Conservation (phyloP, 768 basidiomycete species). For the Polyporus arcularius region DNA sequence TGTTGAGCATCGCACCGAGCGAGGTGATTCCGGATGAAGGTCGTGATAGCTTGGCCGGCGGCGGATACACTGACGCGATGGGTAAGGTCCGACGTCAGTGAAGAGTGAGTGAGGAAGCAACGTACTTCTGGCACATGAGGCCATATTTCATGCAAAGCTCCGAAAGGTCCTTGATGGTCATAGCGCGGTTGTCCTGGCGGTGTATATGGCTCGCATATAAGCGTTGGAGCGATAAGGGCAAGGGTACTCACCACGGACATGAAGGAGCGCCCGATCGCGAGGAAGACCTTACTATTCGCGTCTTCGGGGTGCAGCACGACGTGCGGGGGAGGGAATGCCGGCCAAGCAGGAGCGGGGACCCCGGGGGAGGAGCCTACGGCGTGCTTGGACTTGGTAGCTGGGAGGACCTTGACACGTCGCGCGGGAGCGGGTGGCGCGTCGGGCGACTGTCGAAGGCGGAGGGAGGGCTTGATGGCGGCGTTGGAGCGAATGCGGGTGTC, state of each 20-base stretch:
- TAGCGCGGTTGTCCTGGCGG: slow-evolving; percentile 71
- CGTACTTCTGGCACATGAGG: slow-evolving; percentile 75
- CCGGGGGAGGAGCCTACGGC: slow-evolving; percentile 15
- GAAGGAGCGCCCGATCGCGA: slow-evolving; percentile 71
- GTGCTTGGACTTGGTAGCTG: slow-evolving; percentile 25
- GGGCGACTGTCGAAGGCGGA: slow-evolving; percentile 50
- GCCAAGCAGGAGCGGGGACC: slow-evolving; percentile 24
- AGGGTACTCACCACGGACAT: slow-evolving; percentile 64
- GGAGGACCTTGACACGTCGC: slow-evolving; percentile 34
- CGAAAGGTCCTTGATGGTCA: slow-evolving; percentile 85
- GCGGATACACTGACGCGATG: slow-evolving; percentile 59
- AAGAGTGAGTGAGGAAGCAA: slow-evolving; percentile 24
- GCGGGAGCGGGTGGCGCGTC: slow-evolving; percentile 33
- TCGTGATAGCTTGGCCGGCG: slow-evolving; percentile 80
- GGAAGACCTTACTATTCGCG: slow-evolving; percentile 68
- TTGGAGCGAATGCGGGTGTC: slow-evolving; percentile 57
- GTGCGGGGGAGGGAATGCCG: slow-evolving; percentile 60
- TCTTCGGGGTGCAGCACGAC: slow-evolving; percentile 76
- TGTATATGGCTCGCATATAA: slow-evolving; percentile 24
- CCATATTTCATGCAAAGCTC: slow-evolving; percentile 67
- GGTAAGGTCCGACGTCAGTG: slow-evolving; percentile 13
- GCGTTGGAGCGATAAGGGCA: background rate
- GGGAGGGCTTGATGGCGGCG: slow-evolving; percentile 51
- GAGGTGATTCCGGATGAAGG: slow-evolving; percentile 76
- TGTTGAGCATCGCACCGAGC: slow-evolving; percentile 70